Evolutionary conservation across 805 yeast species (phyloP).

Genomic region (Candida sanyiensis): DNA sequence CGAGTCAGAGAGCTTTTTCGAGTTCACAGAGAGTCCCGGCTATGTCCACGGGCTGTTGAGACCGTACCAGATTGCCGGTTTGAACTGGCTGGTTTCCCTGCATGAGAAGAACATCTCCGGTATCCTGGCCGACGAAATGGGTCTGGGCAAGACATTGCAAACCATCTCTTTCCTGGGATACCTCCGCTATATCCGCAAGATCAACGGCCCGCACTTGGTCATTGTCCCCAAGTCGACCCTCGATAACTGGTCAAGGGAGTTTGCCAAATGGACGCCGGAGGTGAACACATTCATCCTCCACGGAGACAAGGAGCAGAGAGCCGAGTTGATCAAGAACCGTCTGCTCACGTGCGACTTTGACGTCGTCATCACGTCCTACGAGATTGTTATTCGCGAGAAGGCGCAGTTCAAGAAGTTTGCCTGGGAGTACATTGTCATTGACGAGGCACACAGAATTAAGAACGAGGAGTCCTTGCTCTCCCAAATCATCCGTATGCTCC

Average conservation of each 20-base stretch:
- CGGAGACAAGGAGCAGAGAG: conserved; percentile 69
- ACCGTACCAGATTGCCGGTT: conserved; percentile 74
- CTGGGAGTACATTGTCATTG: conserved; percentile 75
- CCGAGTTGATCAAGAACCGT: conserved; percentile 43
- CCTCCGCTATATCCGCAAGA: conserved; percentile 52
- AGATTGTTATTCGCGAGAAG: conserved; percentile 72
- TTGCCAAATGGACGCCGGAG: conserved; percentile 76
- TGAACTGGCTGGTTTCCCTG: conserved; percentile 70
- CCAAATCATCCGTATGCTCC: conserved; percentile 68
- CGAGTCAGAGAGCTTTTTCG: conserved; percentile 39
- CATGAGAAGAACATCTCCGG: conserved; percentile 68
- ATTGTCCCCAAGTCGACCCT: conserved; percentile 77
- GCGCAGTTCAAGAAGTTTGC: conserved; percentile 56
- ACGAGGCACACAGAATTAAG: conserved; percentile 80
- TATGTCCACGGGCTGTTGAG: conserved; percentile 61
- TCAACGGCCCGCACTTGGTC: conserved; percentile 68
- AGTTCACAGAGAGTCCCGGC: conserved; percentile 80
- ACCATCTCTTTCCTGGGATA: conserved; percentile 69
- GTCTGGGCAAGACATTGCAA: conserved; percentile 75
- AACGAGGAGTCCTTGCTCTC: conserved; percentile 58
- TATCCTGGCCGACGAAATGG: conserved; percentile 83
- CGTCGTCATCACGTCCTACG: conserved; percentile 57
- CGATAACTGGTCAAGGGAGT: conserved; percentile 77
- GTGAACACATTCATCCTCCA: conserved; percentile 63
- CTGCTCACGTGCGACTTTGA: conserved; percentile 62